Conservation (phyloP, 495 filamentous ascomycete species). For the Aspergillus cavernicola region DNA sequence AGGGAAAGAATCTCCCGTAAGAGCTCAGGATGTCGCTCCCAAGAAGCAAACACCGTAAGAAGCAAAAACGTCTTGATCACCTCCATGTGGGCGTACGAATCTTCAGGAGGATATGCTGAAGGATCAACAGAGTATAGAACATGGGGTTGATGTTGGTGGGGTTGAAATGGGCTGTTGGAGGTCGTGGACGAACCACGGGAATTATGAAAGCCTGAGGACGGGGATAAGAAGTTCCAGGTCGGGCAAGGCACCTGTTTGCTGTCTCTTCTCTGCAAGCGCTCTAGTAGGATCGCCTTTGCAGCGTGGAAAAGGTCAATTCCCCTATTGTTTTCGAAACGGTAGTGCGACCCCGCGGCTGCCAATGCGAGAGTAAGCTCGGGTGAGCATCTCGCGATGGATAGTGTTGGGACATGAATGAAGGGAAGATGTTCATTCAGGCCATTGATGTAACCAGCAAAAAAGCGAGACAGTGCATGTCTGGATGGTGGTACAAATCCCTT, state of each 20-base stretch:
- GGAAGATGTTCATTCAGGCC: conserved; percentile 48
- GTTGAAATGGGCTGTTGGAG: conserved; percentile 40
- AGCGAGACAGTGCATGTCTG: conserved; percentile 43
- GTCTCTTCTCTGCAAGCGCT: conserved; percentile 44
- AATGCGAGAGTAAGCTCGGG: conserved; percentile 46
- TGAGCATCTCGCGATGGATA: conserved; percentile 42
- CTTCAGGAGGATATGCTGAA: conserved; percentile 38
- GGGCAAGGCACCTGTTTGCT: conserved; percentile 43
- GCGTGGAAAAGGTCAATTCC: conserved; percentile 71
- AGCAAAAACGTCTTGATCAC: conserved; percentile 47
- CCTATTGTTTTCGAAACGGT: conserved; percentile 62
- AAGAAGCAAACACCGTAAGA: conserved; percentile 50
- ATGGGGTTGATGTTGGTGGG: conserved; percentile 25
- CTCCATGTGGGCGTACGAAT: conserved; percentile 50
- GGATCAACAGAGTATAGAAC: conserved; percentile 30
- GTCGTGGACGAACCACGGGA: conserved; percentile 40
- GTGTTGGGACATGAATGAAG: conserved; percentile 47
- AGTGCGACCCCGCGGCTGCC: conserved; percentile 48
- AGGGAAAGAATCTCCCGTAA: conserved; percentile 48
- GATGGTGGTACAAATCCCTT: conserved; percentile 59
- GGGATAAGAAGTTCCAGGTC: conserved; percentile 43
- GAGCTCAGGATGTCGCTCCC: conserved; percentile 49
- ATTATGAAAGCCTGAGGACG: conserved; percentile 33
- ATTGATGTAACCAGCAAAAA: conserved; percentile 49
- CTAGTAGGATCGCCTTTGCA: conserved; percentile 44